Conservation (phyloP, 2,329 filamentous ascomycete genomes). For the Calcarisporium arbuscula region DNA sequence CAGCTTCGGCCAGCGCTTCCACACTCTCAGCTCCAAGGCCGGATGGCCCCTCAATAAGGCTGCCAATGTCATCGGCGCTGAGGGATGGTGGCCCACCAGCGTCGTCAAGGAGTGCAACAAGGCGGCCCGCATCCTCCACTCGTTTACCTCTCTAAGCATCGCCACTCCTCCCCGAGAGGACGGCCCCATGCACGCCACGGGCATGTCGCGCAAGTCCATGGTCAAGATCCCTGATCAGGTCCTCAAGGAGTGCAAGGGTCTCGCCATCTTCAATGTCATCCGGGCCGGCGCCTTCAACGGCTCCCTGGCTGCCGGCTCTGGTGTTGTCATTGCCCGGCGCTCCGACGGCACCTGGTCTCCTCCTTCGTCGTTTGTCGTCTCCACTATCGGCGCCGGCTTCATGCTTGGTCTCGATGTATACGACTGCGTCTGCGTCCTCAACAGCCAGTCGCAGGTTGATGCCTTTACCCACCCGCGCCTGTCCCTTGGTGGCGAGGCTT, state of each 20-base stretch:
- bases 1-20: too few species aligned
- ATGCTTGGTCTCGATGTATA: slow-evolving; percentile 69
- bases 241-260: slow-evolving; percentile 49
- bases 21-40: too few species aligned
- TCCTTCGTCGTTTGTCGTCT: slow-evolving; percentile 64
- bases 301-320: slow-evolving; percentile 53
- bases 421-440: slow-evolving; percentile 71
- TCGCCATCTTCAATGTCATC: slow-evolving; percentile 59
- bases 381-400: slow-evolving; percentile 65
- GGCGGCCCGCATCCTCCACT: slow-evolving; percentile 65
- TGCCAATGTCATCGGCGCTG: slow-evolving; percentile 62
- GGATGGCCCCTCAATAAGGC: slow-evolving; percentile 64
- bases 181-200: slow-evolving; percentile 24
- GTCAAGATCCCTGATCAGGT: slow-evolving; percentile 36
- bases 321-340: slow-evolving; percentile 51
- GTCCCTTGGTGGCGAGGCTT: slow-evolving; percentile 65
- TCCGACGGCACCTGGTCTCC: slow-evolving; percentile 62
- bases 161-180: slow-evolving; percentile 14
- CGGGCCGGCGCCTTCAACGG: slow-evolving; percentile 50
- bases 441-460: slow-evolving; percentile 58
- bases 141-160: too few species aligned
- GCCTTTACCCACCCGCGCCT: slow-evolving; percentile 62
- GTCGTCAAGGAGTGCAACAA: slow-evolving; percentile 72
- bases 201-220: slow-evolving; percentile 25
- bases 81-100: slow-evolving; percentile 70